Base-by-base conservation (phyloP, 164 flowering plant species). In the Santalum album region DNA sequence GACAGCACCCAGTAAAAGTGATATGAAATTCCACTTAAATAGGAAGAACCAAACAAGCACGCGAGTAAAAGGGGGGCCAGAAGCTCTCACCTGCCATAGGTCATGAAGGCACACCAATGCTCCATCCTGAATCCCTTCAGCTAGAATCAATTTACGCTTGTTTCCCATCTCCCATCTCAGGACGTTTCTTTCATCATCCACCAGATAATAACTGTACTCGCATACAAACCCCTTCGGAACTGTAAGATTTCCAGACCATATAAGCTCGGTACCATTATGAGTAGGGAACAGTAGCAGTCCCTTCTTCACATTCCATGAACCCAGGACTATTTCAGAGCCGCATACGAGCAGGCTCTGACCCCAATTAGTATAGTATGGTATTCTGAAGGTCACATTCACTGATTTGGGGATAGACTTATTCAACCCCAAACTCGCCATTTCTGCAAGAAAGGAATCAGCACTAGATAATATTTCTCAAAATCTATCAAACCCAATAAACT, bases 291-390 rank as follows among this genome's bases (percentile, higher is more conserved):
- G 62, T 15, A 77, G 34, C 40, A 88, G 36, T 22, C 96, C 94
- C 55, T 76, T 82, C 71, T 84, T 91, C 77, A 86, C 87, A 65
- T 83, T 66, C 94, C 95, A 81, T 15, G 87, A 81, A 58, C 98
- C 98, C 48, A 91, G 76, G 58, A 72, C 56, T 1, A 81, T 77
- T 32, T 78, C 86, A 2, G 98, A 91, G 35, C 98, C 98, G 55
- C 87, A 84, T 0, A 91, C 87, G 0, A 88, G 60, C 38, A 91
- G 51, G 68, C 73, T 78, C 64, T 91, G 84, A 9, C 98, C 98
- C 98, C 98, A 91, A 0, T 86, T 79, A 45, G 98, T 91, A 47
- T 47, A 80, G 56, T 91, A 88, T 11, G 98, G 95, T 44, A 91
- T 54, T 49, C 82, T 77, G 64, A 91, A 91, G 58, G 74, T 67